Evolutionary conservation across 805 yeast species (phyloP).

Genomic region (Wickerhamiella slavikovae): DNA sequence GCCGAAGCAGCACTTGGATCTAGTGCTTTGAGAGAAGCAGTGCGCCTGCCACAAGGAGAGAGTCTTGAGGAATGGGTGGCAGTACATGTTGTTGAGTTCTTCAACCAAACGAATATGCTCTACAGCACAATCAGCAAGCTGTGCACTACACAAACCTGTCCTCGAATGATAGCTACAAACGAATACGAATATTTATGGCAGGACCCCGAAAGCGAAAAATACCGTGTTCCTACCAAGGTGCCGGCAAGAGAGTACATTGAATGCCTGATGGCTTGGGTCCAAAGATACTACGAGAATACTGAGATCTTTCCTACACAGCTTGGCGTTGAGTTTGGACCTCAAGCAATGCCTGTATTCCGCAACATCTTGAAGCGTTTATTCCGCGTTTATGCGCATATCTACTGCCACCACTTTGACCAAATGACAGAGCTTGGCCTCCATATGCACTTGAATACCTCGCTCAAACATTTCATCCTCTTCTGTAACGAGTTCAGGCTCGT

Average conservation of each 20-base stretch:
- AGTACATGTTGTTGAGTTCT: conserved; percentile 92
- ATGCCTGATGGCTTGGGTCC: conserved; percentile 86
- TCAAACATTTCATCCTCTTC: conserved; percentile 83
- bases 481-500: conserved; percentile 67
- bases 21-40: conserved; percentile 80
- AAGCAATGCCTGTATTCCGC: conserved; percentile 55
- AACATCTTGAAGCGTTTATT: conserved; percentile 81
- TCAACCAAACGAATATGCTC: conserved; percentile 88
- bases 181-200: conserved; percentile 97
- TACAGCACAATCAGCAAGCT: conserved; percentile 92
- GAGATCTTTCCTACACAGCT: conserved; percentile 71
- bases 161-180: conserved; percentile 92
- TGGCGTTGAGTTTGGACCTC: conserved; percentile 82
- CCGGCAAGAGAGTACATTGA: conserved; percentile 94
- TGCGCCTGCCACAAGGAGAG: conserved; percentile 81
- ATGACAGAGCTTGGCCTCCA: conserved; percentile 81
- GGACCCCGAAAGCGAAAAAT: conserved; percentile 29
- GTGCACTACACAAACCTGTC: conserved; percentile 88
- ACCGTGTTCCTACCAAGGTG: conserved; percentile 59
- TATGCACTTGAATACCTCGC: conserved; percentile 79
- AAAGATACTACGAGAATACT: conserved; percentile 79
- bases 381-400: conserved; percentile 90
- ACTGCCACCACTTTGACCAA: conserved; percentile 95
- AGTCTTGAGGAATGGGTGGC: conserved; percentile 90
- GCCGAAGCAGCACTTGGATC: conserved; percentile 94